Conservation (phyloP, 78 protist species). For the Cavenderia fasciculata region DNA sequence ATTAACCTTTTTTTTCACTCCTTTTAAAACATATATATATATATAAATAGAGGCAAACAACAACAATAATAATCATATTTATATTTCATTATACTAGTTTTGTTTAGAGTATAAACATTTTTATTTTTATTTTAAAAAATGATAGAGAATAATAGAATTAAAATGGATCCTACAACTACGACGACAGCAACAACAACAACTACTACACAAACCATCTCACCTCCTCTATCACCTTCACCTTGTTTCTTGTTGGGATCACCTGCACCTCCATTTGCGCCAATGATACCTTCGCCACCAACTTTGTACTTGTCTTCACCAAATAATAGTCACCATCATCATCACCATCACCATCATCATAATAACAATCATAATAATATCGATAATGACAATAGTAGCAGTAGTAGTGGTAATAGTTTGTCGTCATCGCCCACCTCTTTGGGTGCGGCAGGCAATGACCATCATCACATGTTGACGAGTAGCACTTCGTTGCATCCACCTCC, state of each 20-base stretch:
- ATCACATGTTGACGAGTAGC: not conserved
- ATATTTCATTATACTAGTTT: no score
- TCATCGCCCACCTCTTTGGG: not conserved
- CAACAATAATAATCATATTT: no score
- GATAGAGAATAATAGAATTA: not conserved
- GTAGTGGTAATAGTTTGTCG: not conserved
- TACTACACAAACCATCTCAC: slow-evolving; percentile 44
- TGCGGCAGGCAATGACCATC: not conserved
- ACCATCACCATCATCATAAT: not conserved
- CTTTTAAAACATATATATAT: no score
- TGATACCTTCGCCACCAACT: slow-evolving; percentile 55
- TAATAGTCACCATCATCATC: not conserved
- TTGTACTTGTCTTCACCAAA: slow-evolving; percentile 19
- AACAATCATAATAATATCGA: not conserved
- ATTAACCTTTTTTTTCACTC: no score
- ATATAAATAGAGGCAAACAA: no score
- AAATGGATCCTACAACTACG: slow-evolving; percentile 14
- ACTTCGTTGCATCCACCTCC: not conserved
- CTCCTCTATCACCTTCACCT: slow-evolving; percentile 57
- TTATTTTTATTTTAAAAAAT: not conserved
- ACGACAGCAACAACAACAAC: no score
- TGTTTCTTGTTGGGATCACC: slow-evolving; percentile 70
- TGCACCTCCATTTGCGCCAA: slow-evolving; percentile 47
- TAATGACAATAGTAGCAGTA: not conserved
- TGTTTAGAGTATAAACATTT: no score